Evolutionary conservation across 1,139 yeast species (phyloP).

Genomic region (Chernovozyma sophiae-reginae): DNA sequence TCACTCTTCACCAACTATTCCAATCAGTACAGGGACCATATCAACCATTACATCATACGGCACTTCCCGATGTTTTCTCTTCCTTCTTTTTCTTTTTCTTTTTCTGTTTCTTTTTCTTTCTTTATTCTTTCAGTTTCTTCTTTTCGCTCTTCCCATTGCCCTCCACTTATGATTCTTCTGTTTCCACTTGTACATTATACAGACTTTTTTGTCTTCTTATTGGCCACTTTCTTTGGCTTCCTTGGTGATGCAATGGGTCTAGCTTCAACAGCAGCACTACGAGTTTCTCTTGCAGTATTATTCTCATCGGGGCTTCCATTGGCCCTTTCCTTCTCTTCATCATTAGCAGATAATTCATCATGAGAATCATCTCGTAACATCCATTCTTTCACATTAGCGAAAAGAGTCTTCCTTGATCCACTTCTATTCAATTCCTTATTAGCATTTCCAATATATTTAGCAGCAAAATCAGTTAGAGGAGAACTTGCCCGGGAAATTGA

Average conservation of each 20-base stretch:
- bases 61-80: no score
- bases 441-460: slow-evolving; percentile 55
- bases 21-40: no score
- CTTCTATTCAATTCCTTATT: slow-evolving; percentile 38
- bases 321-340: not conserved
- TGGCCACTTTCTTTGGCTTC: slow-evolving; percentile 3
- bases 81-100: no score
- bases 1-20: no score
- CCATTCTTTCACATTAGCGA: slow-evolving; percentile 68
- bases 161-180: not conserved
- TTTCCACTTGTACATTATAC: not conserved
- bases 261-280: not conserved
- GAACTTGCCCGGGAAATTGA: slow-evolving; percentile 30
- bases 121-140: no score
- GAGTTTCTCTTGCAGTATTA: not conserved
- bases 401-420: slow-evolving; percentile 36
- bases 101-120: no score
- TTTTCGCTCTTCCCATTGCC: not conserved
- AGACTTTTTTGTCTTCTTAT: slow-evolving; percentile 4
- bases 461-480: slow-evolving; percentile 60
- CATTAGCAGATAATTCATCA: slow-evolving; percentile 14
- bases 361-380: slow-evolving; percentile 37
- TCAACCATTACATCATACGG: no score
- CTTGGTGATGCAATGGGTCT: not conserved
- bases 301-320: not conserved